A percentile compares a stretch with the other conserved stretches of the same genome.
phyloP scores from a whole-genome alignment of 208 protist species.

The Naegleria gruberi region DNA sequence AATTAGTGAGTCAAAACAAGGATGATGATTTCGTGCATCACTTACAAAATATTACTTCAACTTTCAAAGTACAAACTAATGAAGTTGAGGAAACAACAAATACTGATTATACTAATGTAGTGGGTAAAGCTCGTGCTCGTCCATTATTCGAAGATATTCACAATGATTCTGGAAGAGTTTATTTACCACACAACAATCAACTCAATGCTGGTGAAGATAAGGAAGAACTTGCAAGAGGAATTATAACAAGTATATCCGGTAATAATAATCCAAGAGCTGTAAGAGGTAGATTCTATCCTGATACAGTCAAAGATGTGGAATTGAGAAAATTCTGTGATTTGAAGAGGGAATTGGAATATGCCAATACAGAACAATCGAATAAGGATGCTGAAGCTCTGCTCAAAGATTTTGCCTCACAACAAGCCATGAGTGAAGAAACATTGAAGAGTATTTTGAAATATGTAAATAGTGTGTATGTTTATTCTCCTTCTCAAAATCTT shows the following conservation, averaged over 20 bases:
- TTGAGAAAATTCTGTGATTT: background rate
- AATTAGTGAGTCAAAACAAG: background rate
- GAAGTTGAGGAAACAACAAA: background rate
- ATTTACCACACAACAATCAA: background rate
- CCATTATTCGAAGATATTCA: background rate
- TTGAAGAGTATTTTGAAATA: background rate
- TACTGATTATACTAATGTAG: background rate
- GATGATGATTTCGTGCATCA: background rate
- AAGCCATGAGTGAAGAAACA: background rate
- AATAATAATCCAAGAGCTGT: background rate
- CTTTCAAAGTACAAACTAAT: background rate
- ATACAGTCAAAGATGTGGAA: background rate
- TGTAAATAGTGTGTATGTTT: slow-evolving; percentile 8
- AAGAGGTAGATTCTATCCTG: background rate
- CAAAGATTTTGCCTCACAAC: background rate
- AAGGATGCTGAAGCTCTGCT: background rate
- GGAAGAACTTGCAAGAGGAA: background rate
- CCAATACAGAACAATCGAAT: background rate
- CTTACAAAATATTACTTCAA: background rate
- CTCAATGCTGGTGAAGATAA: background rate
- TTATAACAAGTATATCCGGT: background rate
- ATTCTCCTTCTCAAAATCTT: background rate
- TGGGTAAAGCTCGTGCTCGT: background rate
- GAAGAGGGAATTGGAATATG: background rate
- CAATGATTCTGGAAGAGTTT: background rate